Evolutionary conservation across 2,329 filamentous ascomycete genomes (phyloP).

Genomic region (Xylaria polymorpha): DNA sequence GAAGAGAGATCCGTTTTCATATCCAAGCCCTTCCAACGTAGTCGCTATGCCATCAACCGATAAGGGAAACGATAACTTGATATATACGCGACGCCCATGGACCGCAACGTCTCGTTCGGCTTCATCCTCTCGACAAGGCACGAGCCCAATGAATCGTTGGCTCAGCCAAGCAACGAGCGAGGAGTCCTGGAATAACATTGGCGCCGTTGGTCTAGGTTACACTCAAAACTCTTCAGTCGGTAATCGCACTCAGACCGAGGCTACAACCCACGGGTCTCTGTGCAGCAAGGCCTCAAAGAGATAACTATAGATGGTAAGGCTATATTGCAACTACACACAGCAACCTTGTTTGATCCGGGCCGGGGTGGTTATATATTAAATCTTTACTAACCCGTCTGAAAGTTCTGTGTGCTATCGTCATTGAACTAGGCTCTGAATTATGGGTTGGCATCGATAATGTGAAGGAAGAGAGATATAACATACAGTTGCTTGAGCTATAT

Average conservation of each 20-base stretch:
- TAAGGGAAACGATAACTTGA: neutral
- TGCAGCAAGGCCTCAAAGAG: no score
- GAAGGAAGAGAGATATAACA: neutral
- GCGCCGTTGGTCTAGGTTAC: neutral
- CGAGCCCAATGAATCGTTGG: slow-evolving; percentile 13
- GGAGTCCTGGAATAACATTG: slow-evolving; percentile 16
- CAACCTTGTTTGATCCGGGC: neutral
- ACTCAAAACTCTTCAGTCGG: neutral
- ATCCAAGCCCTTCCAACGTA: neutral
- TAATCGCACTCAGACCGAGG: neutral
- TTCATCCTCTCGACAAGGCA: neutral
- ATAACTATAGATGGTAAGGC: no score
- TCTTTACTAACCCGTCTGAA: neutral
- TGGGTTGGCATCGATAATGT: neutral
- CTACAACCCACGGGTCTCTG: neutral
- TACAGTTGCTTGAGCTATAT: no score
- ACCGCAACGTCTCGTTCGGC: neutral
- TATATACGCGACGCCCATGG: neutral
- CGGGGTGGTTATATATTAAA: neutral
- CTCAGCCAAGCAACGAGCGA: neutral
- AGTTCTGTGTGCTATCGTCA: neutral
- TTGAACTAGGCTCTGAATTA: neutral
- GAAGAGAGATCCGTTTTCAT: neutral
- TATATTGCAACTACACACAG: neutral
- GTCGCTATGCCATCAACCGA: neutral